phyloP scores from a whole-genome alignment of 495 filamentous ascomycete species.

The Penicillium flavigenum region DNA sequence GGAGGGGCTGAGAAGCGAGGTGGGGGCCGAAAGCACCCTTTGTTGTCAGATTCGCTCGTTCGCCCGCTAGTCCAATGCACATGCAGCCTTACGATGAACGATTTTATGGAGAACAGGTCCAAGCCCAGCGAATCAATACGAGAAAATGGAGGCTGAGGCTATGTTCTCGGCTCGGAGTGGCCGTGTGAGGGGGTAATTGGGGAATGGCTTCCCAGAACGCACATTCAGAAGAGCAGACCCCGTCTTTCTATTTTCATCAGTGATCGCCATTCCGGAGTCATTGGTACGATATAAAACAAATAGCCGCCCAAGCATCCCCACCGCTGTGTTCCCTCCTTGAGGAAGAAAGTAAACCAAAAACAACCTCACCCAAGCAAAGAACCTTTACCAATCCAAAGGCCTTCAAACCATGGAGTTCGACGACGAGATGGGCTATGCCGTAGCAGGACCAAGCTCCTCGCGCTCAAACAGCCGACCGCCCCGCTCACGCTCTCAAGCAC shows the following conservation, averaged over 20 bases:
- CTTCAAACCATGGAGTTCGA: conserved; percentile 32
- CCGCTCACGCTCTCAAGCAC: conserved; percentile 57
- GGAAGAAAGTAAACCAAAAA: background rate
- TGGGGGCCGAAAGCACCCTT: conserved; percentile 21
- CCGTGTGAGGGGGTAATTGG: conserved; percentile 5
- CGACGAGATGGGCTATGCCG: conserved; percentile 33
- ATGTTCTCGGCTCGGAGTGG: conserved; percentile 6
- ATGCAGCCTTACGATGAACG: conserved; percentile 30
- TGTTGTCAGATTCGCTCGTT: conserved; percentile 16
- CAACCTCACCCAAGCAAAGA: background rate
- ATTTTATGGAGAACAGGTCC: background rate
- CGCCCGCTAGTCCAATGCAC: conserved; percentile 22
- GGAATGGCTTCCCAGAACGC: background rate
- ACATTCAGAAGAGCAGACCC: background rate
- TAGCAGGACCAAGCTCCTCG: conserved; percentile 34
- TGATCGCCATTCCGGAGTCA: background rate
- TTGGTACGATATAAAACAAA: conserved; percentile 5
- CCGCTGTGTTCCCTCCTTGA: background rate
- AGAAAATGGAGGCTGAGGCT: conserved; percentile 1
- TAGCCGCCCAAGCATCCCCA: background rate
- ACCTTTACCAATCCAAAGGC: background rate
- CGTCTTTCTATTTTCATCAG: conserved; percentile 2
- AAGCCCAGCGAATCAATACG: conserved; percentile 9
- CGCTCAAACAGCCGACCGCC: conserved; percentile 39
- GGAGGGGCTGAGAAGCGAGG: conserved; percentile 6